These are phyloP conservation scores for Cystofilobasidium capitatum DNA, from an alignment of 768 basidiomycete species.

Conservation along the genomic window DNA sequence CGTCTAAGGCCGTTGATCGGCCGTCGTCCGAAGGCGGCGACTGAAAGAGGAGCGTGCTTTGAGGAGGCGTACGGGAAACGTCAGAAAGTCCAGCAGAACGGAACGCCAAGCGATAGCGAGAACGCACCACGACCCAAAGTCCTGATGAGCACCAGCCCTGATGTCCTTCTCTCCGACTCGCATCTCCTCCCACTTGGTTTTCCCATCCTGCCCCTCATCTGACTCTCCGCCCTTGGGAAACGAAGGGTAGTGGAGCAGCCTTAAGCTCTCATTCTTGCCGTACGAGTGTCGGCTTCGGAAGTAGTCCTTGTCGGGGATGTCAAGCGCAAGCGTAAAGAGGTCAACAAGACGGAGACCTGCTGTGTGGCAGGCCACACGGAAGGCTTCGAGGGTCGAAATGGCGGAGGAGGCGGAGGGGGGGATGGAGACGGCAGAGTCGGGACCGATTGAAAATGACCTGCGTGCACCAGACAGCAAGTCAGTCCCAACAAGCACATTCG, in stretches of 20 bases:
- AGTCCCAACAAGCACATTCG: not conserved
- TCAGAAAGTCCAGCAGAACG: not conserved
- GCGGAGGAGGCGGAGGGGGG: not conserved
- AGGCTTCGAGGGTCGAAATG: constrained; percentile 1
- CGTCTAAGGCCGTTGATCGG: not conserved
- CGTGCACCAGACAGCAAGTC: not conserved
- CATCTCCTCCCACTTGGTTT: constrained; percentile 9
- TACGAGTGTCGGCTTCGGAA: constrained; percentile 7
- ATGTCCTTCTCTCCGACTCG: constrained; percentile 4
- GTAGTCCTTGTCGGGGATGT: not conserved
- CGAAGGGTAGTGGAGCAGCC: constrained; percentile 13
- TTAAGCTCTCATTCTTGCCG: not conserved
- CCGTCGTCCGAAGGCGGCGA: not conserved
- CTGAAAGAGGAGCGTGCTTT: constrained; percentile 9
- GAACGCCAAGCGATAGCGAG: not conserved
- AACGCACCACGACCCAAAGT: not conserved
- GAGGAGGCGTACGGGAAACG: not conserved
- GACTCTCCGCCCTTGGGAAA: not conserved
- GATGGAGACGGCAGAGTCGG: not conserved
- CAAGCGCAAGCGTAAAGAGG: constrained; percentile 4
- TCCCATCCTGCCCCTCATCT: not conserved
- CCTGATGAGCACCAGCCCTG: constrained; percentile 7
- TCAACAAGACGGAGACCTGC: constrained; percentile 2
- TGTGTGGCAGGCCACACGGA: not conserved
- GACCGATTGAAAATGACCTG: constrained; percentile 6